phyloP scores from a whole-genome alignment of 2,329 filamentous ascomycete species.

The Apiospora rasikravindrae region DNA sequence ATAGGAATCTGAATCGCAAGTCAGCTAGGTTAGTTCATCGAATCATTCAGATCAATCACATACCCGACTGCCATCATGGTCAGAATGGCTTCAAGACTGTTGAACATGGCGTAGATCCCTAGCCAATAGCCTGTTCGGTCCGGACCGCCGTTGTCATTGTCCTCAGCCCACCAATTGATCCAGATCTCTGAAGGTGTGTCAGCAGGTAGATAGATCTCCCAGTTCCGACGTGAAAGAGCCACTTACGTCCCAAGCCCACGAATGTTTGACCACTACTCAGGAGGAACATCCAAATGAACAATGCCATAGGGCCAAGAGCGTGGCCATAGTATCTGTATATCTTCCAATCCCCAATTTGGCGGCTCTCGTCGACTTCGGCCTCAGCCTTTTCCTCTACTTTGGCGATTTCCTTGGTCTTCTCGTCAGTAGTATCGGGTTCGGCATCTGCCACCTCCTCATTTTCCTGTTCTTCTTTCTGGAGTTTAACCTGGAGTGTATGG shows the following conservation, averaged over 20 bases:
- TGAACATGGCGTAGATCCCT: constrained; percentile 20
- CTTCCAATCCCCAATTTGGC: constrained; percentile 20
- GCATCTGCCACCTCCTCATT: not conserved
- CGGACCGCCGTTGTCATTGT: constrained; percentile 17
- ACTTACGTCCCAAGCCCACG: constrained; percentile 23
- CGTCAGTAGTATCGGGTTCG: not conserved
- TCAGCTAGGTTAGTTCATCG: not conserved
- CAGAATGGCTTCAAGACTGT: constrained; percentile 11
- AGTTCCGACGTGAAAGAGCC: constrained; percentile 1
- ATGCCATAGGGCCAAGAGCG: constrained; percentile 13
- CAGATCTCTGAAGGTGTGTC: constrained; percentile 28
- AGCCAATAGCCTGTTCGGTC: constrained; percentile 22
- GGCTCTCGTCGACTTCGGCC: constrained; percentile 18
- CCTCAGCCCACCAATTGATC: constrained; percentile 34
- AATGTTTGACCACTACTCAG: constrained; percentile 2
- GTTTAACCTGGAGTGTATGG: constrained; percentile 35
- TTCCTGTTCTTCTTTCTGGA: constrained; percentile 17
- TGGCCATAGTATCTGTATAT: constrained; percentile 24
- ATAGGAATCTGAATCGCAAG: not conserved
- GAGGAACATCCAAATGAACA: constrained; percentile 16
- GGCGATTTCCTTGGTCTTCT: not conserved
- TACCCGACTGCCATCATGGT: constrained; percentile 20
- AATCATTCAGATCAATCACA: not conserved
- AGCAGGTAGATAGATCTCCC: not conserved
- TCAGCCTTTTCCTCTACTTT: not conserved